Percentiles rank a stretch among this genome's conserved stretches.
Conservation (phyloP, 768 basidiomycete genomes). For the Naganishia friedmannii region DNA sequence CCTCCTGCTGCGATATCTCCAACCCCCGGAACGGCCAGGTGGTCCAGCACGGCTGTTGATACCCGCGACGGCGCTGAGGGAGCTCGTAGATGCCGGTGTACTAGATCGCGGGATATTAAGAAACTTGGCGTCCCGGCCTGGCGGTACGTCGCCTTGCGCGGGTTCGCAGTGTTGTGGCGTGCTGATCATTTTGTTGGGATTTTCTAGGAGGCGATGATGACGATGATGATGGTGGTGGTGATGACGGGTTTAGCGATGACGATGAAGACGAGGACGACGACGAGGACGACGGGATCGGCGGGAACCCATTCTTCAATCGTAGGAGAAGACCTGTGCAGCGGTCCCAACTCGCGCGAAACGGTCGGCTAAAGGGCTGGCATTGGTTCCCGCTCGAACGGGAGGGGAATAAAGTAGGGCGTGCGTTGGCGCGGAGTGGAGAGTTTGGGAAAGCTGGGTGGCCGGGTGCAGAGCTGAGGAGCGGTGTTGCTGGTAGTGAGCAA, state of each 20-base stretch:
- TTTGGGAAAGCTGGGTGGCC: conserved; percentile 45
- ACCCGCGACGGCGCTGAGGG: conserved; percentile 35
- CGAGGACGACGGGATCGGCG: conserved; percentile 13
- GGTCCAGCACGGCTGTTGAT: conserved; percentile 21
- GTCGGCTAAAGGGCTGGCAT: conserved; percentile 29
- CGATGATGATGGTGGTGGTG: too few species aligned
- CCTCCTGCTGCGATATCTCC: conserved; percentile 32
- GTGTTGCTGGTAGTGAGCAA: neutral
- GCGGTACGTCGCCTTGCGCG: neutral
- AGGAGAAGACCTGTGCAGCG: neutral
- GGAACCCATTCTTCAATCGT: conserved; percentile 3
- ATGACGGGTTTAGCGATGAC: conserved; percentile 8
- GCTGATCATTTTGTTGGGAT: too few species aligned
- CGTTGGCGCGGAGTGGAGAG: conserved; percentile 40
- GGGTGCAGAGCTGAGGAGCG: neutral
- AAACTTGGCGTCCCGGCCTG: neutral
- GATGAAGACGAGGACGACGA: conserved; percentile 3
- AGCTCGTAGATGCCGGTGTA: conserved; percentile 32
- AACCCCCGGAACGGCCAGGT: conserved; percentile 23
- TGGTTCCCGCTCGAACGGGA: conserved; percentile 42
- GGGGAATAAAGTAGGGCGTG: conserved; percentile 37
- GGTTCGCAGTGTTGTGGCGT: neutral
- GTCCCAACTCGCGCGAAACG: conserved; percentile 10
- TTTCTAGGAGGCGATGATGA: neutral
- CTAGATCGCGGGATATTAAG: conserved; percentile 2